A percentile compares a stretch with the other conserved stretches of the same genome.
phyloP scores from a whole-genome alignment of 1,284 basidiomycete genomes.

The Pseudozyma hubeiensis region DNA sequence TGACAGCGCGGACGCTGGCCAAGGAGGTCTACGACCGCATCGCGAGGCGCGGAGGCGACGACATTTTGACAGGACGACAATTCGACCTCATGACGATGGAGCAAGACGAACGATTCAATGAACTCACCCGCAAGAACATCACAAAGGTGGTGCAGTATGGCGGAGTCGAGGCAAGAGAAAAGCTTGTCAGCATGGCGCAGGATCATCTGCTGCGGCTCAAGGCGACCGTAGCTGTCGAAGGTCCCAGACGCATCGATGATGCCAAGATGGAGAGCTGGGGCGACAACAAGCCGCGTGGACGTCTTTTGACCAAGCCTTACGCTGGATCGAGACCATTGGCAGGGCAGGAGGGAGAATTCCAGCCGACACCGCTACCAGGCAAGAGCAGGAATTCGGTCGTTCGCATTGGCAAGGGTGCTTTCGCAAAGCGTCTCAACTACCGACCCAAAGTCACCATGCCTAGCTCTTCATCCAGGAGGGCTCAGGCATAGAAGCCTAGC shows the following conservation, averaged over 20 bases:
- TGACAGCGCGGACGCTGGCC: conserved; percentile 63
- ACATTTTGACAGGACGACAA: conserved; percentile 44
- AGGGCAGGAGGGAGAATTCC: conserved; percentile 32
- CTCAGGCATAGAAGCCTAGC: conserved; percentile 3
- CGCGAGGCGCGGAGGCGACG: conserved; percentile 42
- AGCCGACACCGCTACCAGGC: conserved; percentile 41
- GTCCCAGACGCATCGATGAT: conserved; percentile 48
- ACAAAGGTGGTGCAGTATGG: conserved; percentile 60
- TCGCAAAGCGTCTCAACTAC: conserved; percentile 59
- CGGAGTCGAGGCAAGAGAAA: conserved; percentile 51
- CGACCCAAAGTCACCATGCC: conserved; percentile 34
- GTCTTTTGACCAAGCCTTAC: conserved; percentile 52
- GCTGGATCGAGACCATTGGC: conserved; percentile 45
- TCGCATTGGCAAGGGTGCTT: conserved; percentile 63
- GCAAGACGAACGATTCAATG: conserved; percentile 54
- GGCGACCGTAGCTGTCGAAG: conserved; percentile 53
- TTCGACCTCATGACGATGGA: conserved; percentile 47
- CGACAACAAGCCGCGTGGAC: conserved; percentile 47
- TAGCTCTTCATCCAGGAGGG: conserved; percentile 4
- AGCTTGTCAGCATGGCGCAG: conserved; percentile 49
- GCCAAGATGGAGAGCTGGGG: conserved; percentile 26
- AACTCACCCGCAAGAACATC: conserved; percentile 58
- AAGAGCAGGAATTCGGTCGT: conserved; percentile 59
- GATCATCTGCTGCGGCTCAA: conserved; percentile 56
- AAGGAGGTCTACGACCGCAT: conserved; percentile 57